Conservation (phyloP, 306 rosid species). For the Lathyrus sativus region DNA sequence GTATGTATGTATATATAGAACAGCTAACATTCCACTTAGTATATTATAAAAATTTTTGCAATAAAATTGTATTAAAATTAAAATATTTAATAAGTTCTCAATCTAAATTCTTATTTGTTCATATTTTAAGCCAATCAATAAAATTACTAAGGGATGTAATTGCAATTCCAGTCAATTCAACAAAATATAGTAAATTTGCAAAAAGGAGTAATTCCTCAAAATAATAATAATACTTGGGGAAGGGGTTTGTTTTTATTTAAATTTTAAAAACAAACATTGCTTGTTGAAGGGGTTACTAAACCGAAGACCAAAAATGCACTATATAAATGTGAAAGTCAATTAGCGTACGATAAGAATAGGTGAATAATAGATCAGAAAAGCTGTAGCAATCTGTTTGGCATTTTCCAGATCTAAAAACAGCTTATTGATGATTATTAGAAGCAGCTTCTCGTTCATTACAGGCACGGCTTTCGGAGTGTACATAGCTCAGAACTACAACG, state of each 20-base stretch:
- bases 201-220: background rate
- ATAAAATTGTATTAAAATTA: too few relatives aligned
- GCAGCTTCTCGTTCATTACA: background rate
- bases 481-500: constrained; percentile 35
- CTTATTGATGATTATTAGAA: constrained; percentile 20
- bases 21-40: too few relatives aligned
- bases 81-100: too few relatives aligned
- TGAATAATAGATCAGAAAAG: background rate
- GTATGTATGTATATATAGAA: too few relatives aligned
- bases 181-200: background rate
- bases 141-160: background rate
- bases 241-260: constrained; percentile 9
- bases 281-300: constrained; percentile 29
- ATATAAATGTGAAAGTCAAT: constrained; percentile 1
- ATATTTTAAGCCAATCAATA: background rate
- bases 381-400: background rate
- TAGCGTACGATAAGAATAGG: background rate
- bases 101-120: too few relatives aligned
- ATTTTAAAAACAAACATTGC: background rate
- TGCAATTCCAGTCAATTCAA: background rate
- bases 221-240: constrained; percentile 15
- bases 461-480: constrained; percentile 24
- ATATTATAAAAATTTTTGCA: too few relatives aligned
- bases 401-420: background rate
- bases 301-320: background rate